Conservation (phyloP, 2,329 filamentous ascomycete species). For the Claviceps capensis region DNA sequence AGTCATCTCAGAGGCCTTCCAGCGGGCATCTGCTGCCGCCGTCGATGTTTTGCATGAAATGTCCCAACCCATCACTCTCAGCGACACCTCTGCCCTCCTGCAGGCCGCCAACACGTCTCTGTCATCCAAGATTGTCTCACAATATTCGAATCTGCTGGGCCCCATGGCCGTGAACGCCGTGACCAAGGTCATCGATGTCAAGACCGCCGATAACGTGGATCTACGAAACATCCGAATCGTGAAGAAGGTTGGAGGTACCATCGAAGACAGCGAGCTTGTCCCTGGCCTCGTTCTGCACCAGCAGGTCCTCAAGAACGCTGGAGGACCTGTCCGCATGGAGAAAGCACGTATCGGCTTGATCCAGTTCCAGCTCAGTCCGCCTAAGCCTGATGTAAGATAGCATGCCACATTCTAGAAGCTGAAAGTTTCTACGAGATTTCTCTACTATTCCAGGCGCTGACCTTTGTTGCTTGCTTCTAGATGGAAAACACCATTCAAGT, state of each 20-base stretch:
- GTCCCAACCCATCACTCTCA: constrained; percentile 83
- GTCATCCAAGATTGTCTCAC: constrained; percentile 96
- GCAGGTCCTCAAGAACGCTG: constrained; percentile 82
- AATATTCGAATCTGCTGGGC: constrained; percentile 89
- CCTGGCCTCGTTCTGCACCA: constrained; percentile 90
- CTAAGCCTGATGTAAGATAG: constrained; percentile 78
- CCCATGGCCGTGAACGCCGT: constrained; percentile 97
- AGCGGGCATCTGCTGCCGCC: constrained; percentile 78
- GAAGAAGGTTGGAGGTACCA: constrained; percentile 95
- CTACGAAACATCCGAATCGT: constrained; percentile 92
- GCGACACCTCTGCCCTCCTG: constrained; percentile 77
- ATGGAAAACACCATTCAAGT: constrained; percentile 99
- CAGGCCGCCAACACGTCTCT: constrained; percentile 95
- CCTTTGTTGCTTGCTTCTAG: constrained; percentile 23
- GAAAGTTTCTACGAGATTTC: neutral
- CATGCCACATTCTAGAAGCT: neutral
- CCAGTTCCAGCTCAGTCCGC: constrained; percentile 95
- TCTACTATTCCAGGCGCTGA: neutral
- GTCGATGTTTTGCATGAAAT: constrained; percentile 88
- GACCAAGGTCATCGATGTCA: constrained; percentile 87
- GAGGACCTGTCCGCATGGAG: constrained; percentile 84
- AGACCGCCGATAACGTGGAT: constrained; percentile 92
- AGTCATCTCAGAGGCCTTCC: constrained; percentile 94
- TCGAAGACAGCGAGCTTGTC: constrained; percentile 95
- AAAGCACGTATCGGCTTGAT: constrained; percentile 96